A percentile compares a stretch with the other conserved stretches of the same genome.
phyloP scores from a whole-genome alignment of 768 basidiomycete genomes.

The Hydnum rufescens region DNA sequence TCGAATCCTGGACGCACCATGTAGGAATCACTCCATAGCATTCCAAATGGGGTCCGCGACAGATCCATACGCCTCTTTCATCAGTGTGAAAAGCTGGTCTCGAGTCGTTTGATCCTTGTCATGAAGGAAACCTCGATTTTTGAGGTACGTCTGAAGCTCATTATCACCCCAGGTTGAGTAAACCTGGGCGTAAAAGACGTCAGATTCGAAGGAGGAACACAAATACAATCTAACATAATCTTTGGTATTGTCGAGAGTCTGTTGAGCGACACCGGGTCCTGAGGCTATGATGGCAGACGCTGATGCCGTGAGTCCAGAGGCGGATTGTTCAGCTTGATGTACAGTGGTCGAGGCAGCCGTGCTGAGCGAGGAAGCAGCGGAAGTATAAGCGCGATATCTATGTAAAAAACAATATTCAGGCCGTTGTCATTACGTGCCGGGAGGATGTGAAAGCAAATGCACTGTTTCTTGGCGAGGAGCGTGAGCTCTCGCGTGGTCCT shows the following conservation, averaged over 20 bases:
- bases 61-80: slow-evolving; percentile 46
- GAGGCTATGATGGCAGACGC: slow-evolving; percentile 24
- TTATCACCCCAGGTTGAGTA: slow-evolving; percentile 54
- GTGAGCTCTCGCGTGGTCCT: slow-evolving; percentile 54
- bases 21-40: slow-evolving; percentile 71
- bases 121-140: slow-evolving; percentile 51
- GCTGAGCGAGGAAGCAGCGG: slow-evolving; percentile 38
- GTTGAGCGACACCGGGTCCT: slow-evolving; percentile 19
- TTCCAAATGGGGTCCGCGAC: slow-evolving; percentile 51
- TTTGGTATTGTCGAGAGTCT: slow-evolving; percentile 45
- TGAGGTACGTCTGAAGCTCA: slow-evolving; percentile 34
- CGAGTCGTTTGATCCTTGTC: slow-evolving; percentile 40
- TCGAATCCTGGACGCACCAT: slow-evolving; percentile 29
- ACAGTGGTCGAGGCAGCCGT: slow-evolving; percentile 31
- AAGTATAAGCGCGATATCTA: slow-evolving; percentile 33
- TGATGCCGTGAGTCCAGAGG: slow-evolving; percentile 8
- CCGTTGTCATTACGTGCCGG: not conserved
- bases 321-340: slow-evolving; percentile 17
- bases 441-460: slow-evolving; percentile 7
- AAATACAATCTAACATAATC: slow-evolving; percentile 37
- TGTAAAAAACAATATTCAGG: not conserved
- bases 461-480: slow-evolving; percentile 49
- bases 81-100: slow-evolving; percentile 46
- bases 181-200: not conserved
- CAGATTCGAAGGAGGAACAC: not conserved